These are phyloP conservation scores for Malus hybrid DNA, from an alignment of 331 rosid genomes.

Conservation along the genomic window DNA sequence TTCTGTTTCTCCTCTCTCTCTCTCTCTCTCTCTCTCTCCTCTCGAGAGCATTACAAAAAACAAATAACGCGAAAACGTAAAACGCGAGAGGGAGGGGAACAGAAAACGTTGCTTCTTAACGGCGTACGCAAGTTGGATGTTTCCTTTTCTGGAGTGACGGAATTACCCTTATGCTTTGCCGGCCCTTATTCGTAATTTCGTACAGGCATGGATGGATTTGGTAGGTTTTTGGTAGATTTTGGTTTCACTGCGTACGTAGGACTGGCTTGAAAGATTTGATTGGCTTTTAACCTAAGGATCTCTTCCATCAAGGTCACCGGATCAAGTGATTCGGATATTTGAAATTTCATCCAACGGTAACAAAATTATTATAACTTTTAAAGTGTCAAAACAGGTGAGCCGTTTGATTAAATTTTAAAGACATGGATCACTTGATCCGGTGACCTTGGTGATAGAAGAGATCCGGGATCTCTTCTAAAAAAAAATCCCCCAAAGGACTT, in stretches of 20 bases:
- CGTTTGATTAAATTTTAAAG: too few relatives aligned
- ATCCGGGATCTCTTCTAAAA: too few relatives aligned
- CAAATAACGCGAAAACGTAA: neutral
- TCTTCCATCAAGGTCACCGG: too few relatives aligned
- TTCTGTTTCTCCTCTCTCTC: neutral
- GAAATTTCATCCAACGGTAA: too few relatives aligned
- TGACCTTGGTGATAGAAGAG: too few relatives aligned
- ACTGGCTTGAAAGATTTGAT: neutral
- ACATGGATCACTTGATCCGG: too few relatives aligned
- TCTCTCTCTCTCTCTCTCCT: neutral
- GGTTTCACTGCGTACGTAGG: neutral
- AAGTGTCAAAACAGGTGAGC: too few relatives aligned
- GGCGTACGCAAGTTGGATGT: constrained; percentile 30
- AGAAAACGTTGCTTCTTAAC: constrained; percentile 18
- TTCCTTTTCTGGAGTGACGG: constrained; percentile 1
- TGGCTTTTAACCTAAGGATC: neutral
- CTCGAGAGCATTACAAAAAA: too few relatives aligned
- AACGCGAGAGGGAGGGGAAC: neutral
- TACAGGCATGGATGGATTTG: too few relatives aligned
- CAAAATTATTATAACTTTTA: too few relatives aligned
- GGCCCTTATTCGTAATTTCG: constrained; percentile 1
- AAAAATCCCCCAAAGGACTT: neutral
- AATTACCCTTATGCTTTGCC: constrained; percentile 16
- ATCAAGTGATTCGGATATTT: too few relatives aligned
- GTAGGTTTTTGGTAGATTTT: too few relatives aligned